A percentile compares a stretch with the other conserved stretches of the same genome.
Evolutionary conservation across 495 filamentous ascomycete genomes (phyloP).

Genomic region (Parmelia sp.): DNA sequence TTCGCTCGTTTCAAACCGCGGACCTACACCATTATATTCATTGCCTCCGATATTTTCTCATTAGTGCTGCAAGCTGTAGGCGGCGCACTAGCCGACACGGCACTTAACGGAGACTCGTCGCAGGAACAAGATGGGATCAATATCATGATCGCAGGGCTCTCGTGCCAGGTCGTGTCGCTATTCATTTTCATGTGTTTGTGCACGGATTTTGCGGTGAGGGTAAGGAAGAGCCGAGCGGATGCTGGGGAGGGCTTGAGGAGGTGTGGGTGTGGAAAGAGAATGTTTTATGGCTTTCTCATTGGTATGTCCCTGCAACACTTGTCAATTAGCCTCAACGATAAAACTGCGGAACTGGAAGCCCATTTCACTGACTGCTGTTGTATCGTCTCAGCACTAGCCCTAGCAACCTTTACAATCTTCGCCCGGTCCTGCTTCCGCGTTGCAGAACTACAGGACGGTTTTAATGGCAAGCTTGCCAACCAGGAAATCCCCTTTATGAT

Average conservation of each 20-base stretch:
- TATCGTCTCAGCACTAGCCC: conserved; percentile 6
- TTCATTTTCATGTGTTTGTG: conserved; percentile 45
- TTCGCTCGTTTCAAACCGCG: conserved; percentile 54
- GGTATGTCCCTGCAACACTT: conserved; percentile 5
- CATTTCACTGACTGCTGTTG: neutral
- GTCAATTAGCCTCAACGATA: too few relatives aligned
- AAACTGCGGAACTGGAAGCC: too few relatives aligned
- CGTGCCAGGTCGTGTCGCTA: conserved; percentile 48
- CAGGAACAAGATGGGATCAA: conserved; percentile 41
- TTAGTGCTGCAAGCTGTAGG: conserved; percentile 58
- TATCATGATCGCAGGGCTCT: conserved; percentile 60
- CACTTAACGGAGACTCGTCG: conserved; percentile 26
- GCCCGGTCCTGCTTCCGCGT: conserved; percentile 35
- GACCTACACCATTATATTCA: conserved; percentile 42
- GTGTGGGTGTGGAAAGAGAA: neutral
- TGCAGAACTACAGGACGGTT: conserved; percentile 36
- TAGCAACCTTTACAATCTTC: conserved; percentile 33
- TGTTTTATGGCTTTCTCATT: conserved; percentile 11
- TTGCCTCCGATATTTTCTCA: conserved; percentile 56
- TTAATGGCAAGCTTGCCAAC: conserved; percentile 31
- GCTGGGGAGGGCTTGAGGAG: neutral
- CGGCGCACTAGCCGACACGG: conserved; percentile 52
- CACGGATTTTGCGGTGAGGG: conserved; percentile 42
- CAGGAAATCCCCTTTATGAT: conserved; percentile 34
- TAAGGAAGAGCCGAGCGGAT: conserved; percentile 25